Base-by-base conservation (phyloP, 495 filamentous ascomycete genomes). In the Penicillium malachiteum region DNA sequence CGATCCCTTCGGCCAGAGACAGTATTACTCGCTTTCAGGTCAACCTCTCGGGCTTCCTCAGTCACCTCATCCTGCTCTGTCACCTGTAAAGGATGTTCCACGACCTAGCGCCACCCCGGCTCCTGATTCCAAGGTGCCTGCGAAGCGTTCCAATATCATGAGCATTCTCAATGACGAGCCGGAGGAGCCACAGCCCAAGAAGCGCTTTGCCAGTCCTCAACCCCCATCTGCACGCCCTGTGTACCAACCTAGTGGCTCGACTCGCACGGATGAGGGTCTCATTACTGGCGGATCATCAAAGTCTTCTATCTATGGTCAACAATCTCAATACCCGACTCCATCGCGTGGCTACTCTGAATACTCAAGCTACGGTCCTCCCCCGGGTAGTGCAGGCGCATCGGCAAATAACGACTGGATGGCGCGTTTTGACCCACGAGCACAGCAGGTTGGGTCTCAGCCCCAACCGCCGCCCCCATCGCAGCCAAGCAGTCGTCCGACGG, bases 141-240 rank as follows among this genome's bases (percentile, higher is more conserved):
- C 80, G 6, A 85, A 84, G 55, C 79, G 77, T 31, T 84, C 81
- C 13, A 84, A 79, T 39, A 83, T 85, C 43, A 81, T 84, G 76
- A 81, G 73, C 30, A 76, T 85, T 47, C 64, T 85, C 30, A 84
- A 84, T 55, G 79, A 81, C 38, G 82, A 85, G 50, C 78, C 81
- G 0, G 77, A 74, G 40, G 82, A 85, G 26, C 79, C 79, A 16
- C 78, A 79, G 49, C 79, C 48, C 16, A 67, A 75, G 11, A 84
- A 83, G 54, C 74, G 78, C 5, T 73, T 76, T 54, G 74, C 75
- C 40, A 70, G 67, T 48, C 34, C 34, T 37, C 74, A 78, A 45
- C 57, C 53, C 7, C 61, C 68, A 13, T 58, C 67, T 39, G 55
- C 52, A 18, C 59, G 60, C 35, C 53, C 61, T 8, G 54, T 51